phyloP scores from a whole-genome alignment of 2,329 filamentous ascomycete genomes.

The Aspergillus tubingensis region DNA sequence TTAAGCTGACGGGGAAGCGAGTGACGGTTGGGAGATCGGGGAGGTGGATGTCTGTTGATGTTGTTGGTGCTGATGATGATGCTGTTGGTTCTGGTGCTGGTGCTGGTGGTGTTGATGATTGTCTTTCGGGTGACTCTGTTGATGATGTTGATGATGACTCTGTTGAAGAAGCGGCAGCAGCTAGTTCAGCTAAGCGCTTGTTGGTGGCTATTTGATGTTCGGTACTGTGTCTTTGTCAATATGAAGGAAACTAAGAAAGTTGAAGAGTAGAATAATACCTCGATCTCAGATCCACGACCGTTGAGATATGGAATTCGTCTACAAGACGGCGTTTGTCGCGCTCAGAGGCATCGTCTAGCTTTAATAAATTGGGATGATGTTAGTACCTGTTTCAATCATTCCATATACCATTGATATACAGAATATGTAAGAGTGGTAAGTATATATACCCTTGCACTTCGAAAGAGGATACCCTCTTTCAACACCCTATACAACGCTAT shows the following conservation, averaged over 20 bases:
- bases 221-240: slow-evolving; percentile 52
- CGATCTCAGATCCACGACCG: slow-evolving; percentile 77
- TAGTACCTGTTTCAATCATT: neutral
- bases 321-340: slow-evolving; percentile 63
- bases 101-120: slow-evolving; percentile 27
- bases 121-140: slow-evolving; percentile 51
- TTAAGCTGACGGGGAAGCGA: slow-evolving; percentile 72
- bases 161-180: slow-evolving; percentile 32
- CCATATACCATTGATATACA: too few species aligned
- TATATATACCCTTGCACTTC: slow-evolving; percentile 62
- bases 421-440: neutral
- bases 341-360: slow-evolving; percentile 68
- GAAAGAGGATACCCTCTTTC: slow-evolving; percentile 65
- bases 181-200: slow-evolving; percentile 54
- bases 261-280: slow-evolving; percentile 53
- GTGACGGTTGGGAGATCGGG: slow-evolving; percentile 63
- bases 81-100: slow-evolving; percentile 18
- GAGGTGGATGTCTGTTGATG: slow-evolving; percentile 50
- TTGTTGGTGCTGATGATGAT: slow-evolving; percentile 34
- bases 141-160: slow-evolving; percentile 56
- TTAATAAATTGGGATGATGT: neutral
- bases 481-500: slow-evolving; percentile 42
- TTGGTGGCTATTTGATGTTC: slow-evolving; percentile 70
- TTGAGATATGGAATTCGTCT: slow-evolving; percentile 64
- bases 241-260: neutral